These are phyloP conservation scores for Diplosphaera chodatii DNA, from an alignment of 139 green algal species.

Conservation along the genomic window DNA sequence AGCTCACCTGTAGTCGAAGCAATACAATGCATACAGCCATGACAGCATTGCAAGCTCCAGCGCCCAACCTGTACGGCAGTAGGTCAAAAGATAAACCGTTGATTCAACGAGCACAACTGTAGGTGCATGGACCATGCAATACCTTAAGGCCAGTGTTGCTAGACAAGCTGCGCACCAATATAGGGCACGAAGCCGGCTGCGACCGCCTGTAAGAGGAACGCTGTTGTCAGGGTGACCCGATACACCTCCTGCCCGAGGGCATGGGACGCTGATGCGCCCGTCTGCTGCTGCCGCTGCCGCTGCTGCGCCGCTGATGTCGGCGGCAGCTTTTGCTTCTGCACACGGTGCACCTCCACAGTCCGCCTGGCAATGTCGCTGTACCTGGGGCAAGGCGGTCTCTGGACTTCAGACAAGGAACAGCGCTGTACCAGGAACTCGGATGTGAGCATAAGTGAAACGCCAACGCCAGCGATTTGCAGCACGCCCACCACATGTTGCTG, in stretches of 20 bases:
- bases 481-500: conserved; percentile 50
- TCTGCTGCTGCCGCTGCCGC: background rate
- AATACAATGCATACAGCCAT: conserved; percentile 78
- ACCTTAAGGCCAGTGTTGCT: too few relatives aligned
- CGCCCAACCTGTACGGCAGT: conserved; percentile 28
- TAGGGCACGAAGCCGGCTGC: conserved; percentile 25
- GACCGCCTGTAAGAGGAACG: conserved; percentile 48
- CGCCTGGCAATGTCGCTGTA: background rate
- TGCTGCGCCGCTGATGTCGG: too few relatives aligned
- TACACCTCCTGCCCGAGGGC: conserved; percentile 54
- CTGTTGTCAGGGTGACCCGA: conserved; percentile 47
- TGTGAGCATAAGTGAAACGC: too few relatives aligned
- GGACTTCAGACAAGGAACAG: background rate
- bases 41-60: conserved; percentile 48
- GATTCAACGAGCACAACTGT: too few relatives aligned
- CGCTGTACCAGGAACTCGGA: too few relatives aligned
- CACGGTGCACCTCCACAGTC: conserved; percentile 10
- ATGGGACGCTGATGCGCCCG: background rate
- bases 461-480: conserved; percentile 14
- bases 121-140: too few relatives aligned
- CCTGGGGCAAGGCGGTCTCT: too few relatives aligned
- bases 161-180: conserved; percentile 18
- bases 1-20: conserved; percentile 71
- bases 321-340: conserved; percentile 1
- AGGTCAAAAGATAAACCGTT: too few relatives aligned